Percentiles rank a stretch among this genome's conserved stretches.
Evolutionary conservation across 345 rosid genomes (phyloP).

Genomic region (Physaria fendleri): DNA sequence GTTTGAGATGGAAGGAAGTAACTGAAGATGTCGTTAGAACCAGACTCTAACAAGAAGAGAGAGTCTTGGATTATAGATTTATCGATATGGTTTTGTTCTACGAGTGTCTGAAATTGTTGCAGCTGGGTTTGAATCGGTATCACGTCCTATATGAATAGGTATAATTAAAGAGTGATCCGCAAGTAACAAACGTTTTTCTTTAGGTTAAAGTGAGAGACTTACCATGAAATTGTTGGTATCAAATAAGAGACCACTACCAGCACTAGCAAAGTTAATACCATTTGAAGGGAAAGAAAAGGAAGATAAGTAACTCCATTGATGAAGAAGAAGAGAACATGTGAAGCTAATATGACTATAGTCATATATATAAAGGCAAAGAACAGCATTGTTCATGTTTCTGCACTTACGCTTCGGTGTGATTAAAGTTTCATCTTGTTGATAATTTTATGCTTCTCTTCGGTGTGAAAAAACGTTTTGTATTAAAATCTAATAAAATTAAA

Average conservation of each 20-base stretch:
- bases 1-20: slow-evolving; percentile 34
- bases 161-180: background rate
- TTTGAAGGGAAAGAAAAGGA: slow-evolving; percentile 35
- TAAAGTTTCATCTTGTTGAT: slow-evolving; percentile 15
- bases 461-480: too few species aligned
- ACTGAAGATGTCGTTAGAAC: slow-evolving; percentile 57
- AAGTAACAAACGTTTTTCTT: background rate
- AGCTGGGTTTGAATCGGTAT: slow-evolving; percentile 48
- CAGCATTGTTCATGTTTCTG: slow-evolving; percentile 21
- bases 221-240: slow-evolving; percentile 48
- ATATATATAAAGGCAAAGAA: background rate
- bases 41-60: slow-evolving; percentile 50
- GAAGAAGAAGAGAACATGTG: background rate
- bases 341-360: background rate
- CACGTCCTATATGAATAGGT: slow-evolving; percentile 33
- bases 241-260: slow-evolving; percentile 51
- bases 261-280: slow-evolving; percentile 69
- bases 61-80: slow-evolving; percentile 29
- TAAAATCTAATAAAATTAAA: too few species aligned
- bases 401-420: slow-evolving; percentile 16
- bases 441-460: slow-evolving; percentile 2
- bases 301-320: slow-evolving; percentile 9
- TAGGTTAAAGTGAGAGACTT: background rate
- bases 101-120: slow-evolving; percentile 41
- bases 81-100: slow-evolving; percentile 33